These are phyloP conservation scores for Pseudogymnoascus sp. DNA, from an alignment of 2,329 filamentous ascomycete genomes.

Conservation along the genomic window DNA sequence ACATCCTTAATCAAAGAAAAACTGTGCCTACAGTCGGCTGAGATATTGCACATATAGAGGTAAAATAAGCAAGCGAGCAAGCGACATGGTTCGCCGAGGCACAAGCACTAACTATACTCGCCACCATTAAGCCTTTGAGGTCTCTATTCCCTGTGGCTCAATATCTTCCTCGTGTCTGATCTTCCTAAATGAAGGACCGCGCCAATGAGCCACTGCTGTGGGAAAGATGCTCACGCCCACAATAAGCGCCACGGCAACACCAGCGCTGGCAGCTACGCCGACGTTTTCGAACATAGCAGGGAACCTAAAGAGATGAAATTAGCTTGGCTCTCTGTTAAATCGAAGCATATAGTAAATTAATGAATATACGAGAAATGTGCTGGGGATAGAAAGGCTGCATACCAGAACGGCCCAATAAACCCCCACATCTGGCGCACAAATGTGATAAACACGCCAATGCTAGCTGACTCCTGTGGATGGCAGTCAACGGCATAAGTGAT, in stretches of 20 bases:
- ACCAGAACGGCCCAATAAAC: slow-evolving; percentile 31
- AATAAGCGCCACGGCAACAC: slow-evolving; percentile 32
- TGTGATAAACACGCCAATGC: slow-evolving; percentile 52
- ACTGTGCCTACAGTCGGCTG: neutral
- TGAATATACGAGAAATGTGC: neutral
- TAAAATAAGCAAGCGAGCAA: neutral
- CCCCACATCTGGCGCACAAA: slow-evolving; percentile 48
- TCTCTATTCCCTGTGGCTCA: neutral
- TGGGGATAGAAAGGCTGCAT: neutral
- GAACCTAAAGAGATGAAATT: slow-evolving; percentile 26
- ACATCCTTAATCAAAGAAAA: neutral
- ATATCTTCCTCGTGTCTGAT: neutral
- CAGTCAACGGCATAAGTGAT: slow-evolving; percentile 56
- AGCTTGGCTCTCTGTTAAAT: slow-evolving; percentile 7
- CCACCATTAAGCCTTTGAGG: neutral
- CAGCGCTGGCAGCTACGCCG: slow-evolving; percentile 30
- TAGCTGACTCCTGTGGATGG: slow-evolving; percentile 43
- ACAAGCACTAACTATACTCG: neutral
- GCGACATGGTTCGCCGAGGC: neutral
- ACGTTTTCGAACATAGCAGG: slow-evolving; percentile 33
- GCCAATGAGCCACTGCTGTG: slow-evolving; percentile 27
- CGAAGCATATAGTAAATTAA: neutral
- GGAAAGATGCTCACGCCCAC: slow-evolving; percentile 28
- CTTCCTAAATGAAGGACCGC: neutral
- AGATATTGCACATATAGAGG: neutral